Base-by-base conservation (phyloP, 1,284 basidiomycete species). In the Porodaedalea pini region DNA sequence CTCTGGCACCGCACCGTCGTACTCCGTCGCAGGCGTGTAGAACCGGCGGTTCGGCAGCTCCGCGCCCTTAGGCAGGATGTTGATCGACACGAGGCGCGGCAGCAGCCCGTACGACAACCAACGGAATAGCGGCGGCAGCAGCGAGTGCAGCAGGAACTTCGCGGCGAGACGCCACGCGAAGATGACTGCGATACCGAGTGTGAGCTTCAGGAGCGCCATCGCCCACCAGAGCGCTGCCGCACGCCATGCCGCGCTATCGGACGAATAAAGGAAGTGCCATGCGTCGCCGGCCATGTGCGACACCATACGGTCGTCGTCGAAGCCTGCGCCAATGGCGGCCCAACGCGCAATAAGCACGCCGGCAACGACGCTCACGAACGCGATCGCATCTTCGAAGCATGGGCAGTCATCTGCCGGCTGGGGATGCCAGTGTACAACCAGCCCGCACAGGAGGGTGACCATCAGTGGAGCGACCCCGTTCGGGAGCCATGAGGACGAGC, bases 381-480 rank as follows among this genome's bases (percentile, higher is more conserved):
- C 94, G 55, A 98, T 96, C 3, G 94, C 92, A 67, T 99, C 96
- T 70, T 98, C 96, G 70, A 98, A 99, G 72, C 96, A 98, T 0
- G 96, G 97, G 67, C 96, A 98, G 67, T 97, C 93, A 60, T 98
- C 94, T 1, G 97, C 86, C 0, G 92, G 92, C 66, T 94, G 90
- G 0, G 95, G 94, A 69, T 98, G 95, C 62, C 88, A 80, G 68
- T 94, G 88, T 4, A 97, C 88, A 43, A 92, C 73, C 1, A 92
- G 73, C 7, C 95, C 75, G 53, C 83, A 80, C 27, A 88, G 64
- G 0, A 87, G 81, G 11, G 92, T 75, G 29, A 87, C 71, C 19
- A 85, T 76, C 4, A 83, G 63, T 1, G 94, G 92, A 4, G 92
- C 90, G 17, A 31, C 23, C 58, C 58, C 56, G n/a, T 32, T 37